Conservation (phyloP, 2,329 filamentous ascomycete species). For the Emergomyces pasteurianus region DNA sequence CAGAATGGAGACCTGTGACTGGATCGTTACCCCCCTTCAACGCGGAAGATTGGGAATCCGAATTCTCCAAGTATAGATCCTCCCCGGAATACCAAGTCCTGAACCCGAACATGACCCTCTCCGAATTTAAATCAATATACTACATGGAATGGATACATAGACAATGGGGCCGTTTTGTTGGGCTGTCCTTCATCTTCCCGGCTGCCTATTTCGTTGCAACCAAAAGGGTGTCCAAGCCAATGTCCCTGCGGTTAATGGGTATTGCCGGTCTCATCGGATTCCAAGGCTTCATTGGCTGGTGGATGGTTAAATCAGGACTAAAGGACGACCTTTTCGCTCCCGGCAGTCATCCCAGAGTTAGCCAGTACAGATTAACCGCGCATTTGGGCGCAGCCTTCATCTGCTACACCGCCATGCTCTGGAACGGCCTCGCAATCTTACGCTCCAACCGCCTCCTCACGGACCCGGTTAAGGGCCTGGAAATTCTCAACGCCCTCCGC, state of each 20-base stretch:
- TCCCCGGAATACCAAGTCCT: constrained; percentile 88
- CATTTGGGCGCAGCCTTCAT: constrained; percentile 84
- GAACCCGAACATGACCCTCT: constrained; percentile 83
- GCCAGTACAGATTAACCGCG: constrained; percentile 81
- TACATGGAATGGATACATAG: constrained; percentile 99
- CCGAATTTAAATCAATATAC: constrained; percentile 97
- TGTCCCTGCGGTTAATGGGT: constrained; percentile 65
- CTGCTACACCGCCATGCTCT: constrained; percentile 90
- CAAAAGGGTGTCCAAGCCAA: constrained; percentile 62
- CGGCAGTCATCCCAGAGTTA: constrained; percentile 81
- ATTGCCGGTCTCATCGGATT: constrained; percentile 87
- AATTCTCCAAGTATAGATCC: constrained; percentile 83
- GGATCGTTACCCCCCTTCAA: constrained; percentile 77
- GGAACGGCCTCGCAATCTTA: constrained; percentile 74
- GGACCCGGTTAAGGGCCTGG: constrained; percentile 51
- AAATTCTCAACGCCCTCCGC: constrained; percentile 49
- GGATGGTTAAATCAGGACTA: constrained; percentile 97
- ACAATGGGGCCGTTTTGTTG: constrained; percentile 86
- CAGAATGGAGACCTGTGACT: constrained; percentile 95
- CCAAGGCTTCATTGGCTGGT: constrained; percentile 94
- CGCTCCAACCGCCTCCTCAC: constrained; percentile 61
- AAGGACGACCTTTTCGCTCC: constrained; percentile 92
- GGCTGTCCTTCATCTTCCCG: constrained; percentile 77
- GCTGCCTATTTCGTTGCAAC: constrained; percentile 78
- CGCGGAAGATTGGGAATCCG: constrained; percentile 72